Evolutionary conservation across 2,329 filamentous ascomycete genomes (phyloP).

Genomic region (Arthroderma uncinatum): DNA sequence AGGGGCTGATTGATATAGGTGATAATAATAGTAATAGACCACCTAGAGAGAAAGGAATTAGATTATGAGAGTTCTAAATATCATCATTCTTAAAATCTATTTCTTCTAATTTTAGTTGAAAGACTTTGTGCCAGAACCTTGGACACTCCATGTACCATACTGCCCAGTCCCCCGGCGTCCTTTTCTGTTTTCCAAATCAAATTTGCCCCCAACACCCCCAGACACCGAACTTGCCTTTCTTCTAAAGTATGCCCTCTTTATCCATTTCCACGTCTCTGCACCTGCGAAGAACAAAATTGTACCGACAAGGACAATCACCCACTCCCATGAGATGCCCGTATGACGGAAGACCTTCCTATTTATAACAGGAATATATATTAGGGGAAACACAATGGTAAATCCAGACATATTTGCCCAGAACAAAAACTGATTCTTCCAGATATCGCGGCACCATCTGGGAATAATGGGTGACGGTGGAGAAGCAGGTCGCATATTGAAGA

Average conservation of each 20-base stretch:
- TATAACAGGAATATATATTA: constrained; percentile 56
- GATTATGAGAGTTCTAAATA: too few species aligned
- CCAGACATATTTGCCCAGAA: constrained; percentile 53
- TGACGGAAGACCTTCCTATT: constrained; percentile 57
- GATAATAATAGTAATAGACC: neutral
- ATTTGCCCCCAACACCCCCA: neutral
- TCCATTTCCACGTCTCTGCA: constrained; percentile 56
- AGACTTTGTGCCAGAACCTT: too few species aligned
- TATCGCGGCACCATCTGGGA: constrained; percentile 51
- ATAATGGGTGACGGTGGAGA: neutral
- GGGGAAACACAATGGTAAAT: constrained; percentile 47
- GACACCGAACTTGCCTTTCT: neutral
- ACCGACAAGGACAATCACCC: constrained; percentile 55
- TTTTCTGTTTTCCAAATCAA: neutral
- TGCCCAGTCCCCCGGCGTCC: neutral
- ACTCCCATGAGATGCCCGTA: constrained; percentile 55
- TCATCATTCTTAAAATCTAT: too few species aligned
- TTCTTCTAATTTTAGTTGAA: too few species aligned
- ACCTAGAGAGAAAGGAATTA: too few species aligned
- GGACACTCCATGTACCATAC: too few species aligned
- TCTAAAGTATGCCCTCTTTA: constrained; percentile 45
- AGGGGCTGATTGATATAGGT: neutral
- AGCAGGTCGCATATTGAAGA: constrained; percentile 61
- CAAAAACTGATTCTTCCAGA: constrained; percentile 63
- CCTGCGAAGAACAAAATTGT: constrained; percentile 52